These are phyloP conservation scores for Fusarium pseudocircinatum DNA, from an alignment of 2,329 filamentous ascomycete species.

Conservation along the genomic window DNA sequence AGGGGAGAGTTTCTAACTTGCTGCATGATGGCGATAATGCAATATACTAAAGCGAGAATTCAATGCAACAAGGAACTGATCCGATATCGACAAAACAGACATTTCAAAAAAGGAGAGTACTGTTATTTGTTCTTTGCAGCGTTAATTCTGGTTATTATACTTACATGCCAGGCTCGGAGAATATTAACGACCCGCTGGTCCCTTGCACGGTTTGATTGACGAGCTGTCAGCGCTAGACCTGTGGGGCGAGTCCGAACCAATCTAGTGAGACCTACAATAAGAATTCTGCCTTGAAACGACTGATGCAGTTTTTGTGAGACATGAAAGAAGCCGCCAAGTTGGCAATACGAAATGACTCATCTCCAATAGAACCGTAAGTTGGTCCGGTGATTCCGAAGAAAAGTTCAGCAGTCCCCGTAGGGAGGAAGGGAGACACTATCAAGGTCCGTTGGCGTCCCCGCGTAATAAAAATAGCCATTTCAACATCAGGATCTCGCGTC, in stretches of 20 bases:
- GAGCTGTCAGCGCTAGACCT: conserved; percentile 10
- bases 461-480: not conserved
- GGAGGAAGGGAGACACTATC: not conserved
- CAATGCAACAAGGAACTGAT: not conserved
- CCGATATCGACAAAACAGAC: not conserved
- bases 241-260: conserved; percentile 13
- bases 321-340: not conserved
- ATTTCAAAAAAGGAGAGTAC: not conserved
- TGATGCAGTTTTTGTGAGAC: not conserved
- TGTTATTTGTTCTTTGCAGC: not conserved
- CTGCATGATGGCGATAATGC: not conserved
- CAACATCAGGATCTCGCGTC: not conserved
- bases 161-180: not conserved
- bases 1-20: not conserved
- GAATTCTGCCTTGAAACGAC: not conserved
- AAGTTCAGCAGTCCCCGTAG: fast-evolving
- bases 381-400: not conserved
- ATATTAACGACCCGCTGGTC: not conserved
- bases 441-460: not conserved
- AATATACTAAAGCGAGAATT: not conserved
- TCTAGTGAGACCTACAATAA: not conserved
- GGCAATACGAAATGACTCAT: not conserved
- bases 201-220: not conserved
- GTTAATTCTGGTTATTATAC: not conserved
- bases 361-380: not conserved